Conservation (phyloP, 257 asterid genomes). For the Petunia axillaris region DNA sequence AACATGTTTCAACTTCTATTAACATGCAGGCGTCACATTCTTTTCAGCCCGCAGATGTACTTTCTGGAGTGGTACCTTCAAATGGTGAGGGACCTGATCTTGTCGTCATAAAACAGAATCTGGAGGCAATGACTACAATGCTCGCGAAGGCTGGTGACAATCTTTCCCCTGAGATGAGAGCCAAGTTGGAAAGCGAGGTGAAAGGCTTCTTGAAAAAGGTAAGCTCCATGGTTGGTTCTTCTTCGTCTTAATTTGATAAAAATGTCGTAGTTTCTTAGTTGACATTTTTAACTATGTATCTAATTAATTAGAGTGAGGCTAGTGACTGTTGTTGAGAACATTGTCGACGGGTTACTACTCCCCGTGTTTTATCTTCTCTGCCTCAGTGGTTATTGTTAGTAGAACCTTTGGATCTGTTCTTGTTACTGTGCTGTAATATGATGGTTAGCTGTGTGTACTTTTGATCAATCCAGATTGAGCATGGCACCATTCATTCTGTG, state of each 20-base stretch:
- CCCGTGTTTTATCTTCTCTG: neutral
- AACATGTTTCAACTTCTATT: slow-evolving; percentile 32
- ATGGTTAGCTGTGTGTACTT: neutral
- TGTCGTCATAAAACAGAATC: slow-evolving; percentile 56
- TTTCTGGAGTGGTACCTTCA: slow-evolving; percentile 22
- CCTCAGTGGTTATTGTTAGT: neutral
- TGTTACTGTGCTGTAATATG: neutral
- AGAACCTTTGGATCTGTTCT: neutral
- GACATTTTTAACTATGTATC: slow-evolving; percentile 11
- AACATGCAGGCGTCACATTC: slow-evolving; percentile 26
- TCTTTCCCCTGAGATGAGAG: slow-evolving; percentile 58
- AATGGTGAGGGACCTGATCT: slow-evolving; percentile 46
- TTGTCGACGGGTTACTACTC: too few species aligned
- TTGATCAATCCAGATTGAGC: neutral
- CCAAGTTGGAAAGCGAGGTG: slow-evolving; percentile 73
- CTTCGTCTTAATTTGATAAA: slow-evolving; percentile 42
- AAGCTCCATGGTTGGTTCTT: slow-evolving; percentile 47
- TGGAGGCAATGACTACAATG: slow-evolving; percentile 72
- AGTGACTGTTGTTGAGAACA: slow-evolving; percentile 19
- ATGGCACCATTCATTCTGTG: neutral
- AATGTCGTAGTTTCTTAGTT: neutral
- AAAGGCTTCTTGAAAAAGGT: slow-evolving; percentile 56
- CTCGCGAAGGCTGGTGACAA: slow-evolving; percentile 70
- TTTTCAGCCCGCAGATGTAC: slow-evolving; percentile 31
- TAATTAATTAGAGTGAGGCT: slow-evolving; percentile 3